A percentile compares a stretch with the other conserved stretches of the same genome.
phyloP scores from a whole-genome alignment of 2,329 filamentous ascomycete genomes.

The Apiospora hydei region DNA sequence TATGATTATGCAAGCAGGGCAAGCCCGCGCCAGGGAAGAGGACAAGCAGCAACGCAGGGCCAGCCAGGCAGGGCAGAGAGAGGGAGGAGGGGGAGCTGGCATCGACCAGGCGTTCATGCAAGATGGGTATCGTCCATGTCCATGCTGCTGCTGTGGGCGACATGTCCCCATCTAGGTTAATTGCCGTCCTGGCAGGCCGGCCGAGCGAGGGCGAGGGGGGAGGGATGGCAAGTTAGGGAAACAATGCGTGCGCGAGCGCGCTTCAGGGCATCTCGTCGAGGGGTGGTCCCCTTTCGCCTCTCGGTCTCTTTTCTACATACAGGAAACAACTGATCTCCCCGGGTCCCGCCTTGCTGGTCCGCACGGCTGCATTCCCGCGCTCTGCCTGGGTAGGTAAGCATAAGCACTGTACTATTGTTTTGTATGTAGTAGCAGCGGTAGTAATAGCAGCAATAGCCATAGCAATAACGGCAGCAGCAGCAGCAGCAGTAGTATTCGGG shows the following conservation, averaged over 20 bases:
- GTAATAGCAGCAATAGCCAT: not conserved
- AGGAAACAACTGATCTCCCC: slow-evolving; percentile 18
- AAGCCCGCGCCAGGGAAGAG: not conserved
- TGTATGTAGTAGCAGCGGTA: not conserved
- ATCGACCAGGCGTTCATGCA: slow-evolving; percentile 31
- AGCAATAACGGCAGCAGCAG: not conserved
- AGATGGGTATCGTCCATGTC: slow-evolving; percentile 24
- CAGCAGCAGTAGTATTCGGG: not conserved
- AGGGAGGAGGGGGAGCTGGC: not conserved
- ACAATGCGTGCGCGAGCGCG: not conserved
- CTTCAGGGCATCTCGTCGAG: not conserved
- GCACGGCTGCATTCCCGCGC: slow-evolving; percentile 19
- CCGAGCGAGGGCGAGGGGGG: not conserved
- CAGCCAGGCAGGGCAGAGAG: not conserved
- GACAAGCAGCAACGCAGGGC: not conserved
- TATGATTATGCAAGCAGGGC: slow-evolving; percentile 17
- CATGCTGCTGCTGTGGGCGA: slow-evolving; percentile 4
- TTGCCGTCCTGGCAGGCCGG: slow-evolving; percentile 10
- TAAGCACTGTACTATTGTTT: slow-evolving; percentile 14
- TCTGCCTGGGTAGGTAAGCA: slow-evolving; percentile 11
- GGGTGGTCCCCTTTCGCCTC: not conserved
- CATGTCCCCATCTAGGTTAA: not conserved
- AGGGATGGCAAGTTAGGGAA: not conserved
- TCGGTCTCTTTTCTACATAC: slow-evolving; percentile 4
- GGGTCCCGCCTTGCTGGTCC: slow-evolving; percentile 18